Evolutionary conservation across 2,329 filamentous ascomycete species (phyloP).

Genomic region (Anthostomella pinea): DNA sequence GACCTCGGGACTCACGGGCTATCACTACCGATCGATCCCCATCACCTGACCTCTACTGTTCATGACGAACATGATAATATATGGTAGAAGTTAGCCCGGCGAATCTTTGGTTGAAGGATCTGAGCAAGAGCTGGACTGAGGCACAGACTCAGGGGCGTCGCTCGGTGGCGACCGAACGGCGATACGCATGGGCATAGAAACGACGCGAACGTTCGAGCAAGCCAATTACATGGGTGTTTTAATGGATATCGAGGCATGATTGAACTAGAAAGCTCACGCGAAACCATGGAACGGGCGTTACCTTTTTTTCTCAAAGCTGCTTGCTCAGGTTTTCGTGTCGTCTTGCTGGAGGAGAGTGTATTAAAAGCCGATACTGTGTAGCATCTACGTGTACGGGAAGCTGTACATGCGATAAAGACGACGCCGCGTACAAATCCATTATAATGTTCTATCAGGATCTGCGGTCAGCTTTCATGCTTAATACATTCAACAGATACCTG

Average conservation of each 20-base stretch:
- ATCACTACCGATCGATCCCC: slow-evolving; percentile 17
- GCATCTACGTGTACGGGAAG: slow-evolving; percentile 14
- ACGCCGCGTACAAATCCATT: too few species aligned
- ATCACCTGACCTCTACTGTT: slow-evolving; percentile 15
- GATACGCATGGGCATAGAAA: slow-evolving; percentile 2
- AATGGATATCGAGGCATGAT: slow-evolving; percentile 32
- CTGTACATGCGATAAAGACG: slow-evolving; percentile 17
- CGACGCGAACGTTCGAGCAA: slow-evolving; percentile 11
- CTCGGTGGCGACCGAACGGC: neutral
- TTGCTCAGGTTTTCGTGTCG: slow-evolving; percentile 8
- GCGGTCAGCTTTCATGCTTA: too few species aligned
- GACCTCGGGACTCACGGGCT: slow-evolving; percentile 15
- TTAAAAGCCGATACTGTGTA: slow-evolving; percentile 14
- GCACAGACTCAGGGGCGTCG: too few species aligned
- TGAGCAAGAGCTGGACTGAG: too few species aligned
- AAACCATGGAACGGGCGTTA: slow-evolving; percentile 24
- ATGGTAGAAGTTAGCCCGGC: slow-evolving; percentile 4
- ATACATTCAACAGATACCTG: too few species aligned
- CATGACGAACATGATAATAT: slow-evolving; percentile 6
- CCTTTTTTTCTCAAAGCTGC: neutral
- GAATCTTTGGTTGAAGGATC: too few species aligned
- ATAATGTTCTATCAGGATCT: too few species aligned
- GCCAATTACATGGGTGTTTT: slow-evolving; percentile 20
- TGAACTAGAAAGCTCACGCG: slow-evolving; percentile 29
- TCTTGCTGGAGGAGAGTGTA: slow-evolving; percentile 12